Percentiles rank a stretch among this genome's conserved stretches.
These are phyloP conservation scores for Chalaropsis thielavioides DNA, from an alignment of 2,329 filamentous ascomycete genomes.

Conservation along the genomic window DNA sequence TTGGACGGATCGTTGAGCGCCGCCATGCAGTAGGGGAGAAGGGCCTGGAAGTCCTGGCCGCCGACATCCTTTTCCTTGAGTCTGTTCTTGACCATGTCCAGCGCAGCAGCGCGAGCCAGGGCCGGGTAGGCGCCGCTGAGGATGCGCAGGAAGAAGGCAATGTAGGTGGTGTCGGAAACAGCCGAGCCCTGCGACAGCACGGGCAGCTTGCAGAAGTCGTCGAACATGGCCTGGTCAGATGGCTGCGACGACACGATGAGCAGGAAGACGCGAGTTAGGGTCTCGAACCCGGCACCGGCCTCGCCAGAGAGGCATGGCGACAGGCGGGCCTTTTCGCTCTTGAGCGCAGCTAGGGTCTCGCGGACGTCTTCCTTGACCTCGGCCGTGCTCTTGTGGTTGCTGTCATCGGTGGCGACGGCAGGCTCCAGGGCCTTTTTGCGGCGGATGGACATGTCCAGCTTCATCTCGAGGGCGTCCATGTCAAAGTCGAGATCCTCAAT, in stretches of 20 bases:
- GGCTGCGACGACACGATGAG: slow-evolving; percentile 34
- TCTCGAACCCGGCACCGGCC: slow-evolving; percentile 39
- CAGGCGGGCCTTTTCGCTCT: slow-evolving; percentile 26
- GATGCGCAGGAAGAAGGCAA: slow-evolving; percentile 61
- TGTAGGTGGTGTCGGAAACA: slow-evolving; percentile 48
- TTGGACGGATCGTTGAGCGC: slow-evolving; percentile 63
- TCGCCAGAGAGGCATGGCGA: slow-evolving; percentile 39
- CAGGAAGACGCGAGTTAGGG: slow-evolving; percentile 45
- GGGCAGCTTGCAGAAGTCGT: slow-evolving; percentile 39
- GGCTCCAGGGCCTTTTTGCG: slow-evolving; percentile 37
- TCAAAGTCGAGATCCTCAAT: slow-evolving; percentile 55
- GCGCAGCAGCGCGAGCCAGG: slow-evolving; percentile 51
- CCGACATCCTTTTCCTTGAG: slow-evolving; percentile 37
- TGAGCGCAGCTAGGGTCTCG: slow-evolving; percentile 28
- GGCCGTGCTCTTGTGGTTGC: slow-evolving; percentile 34
- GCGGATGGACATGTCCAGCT: slow-evolving; percentile 55
- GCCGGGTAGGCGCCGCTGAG: slow-evolving; percentile 60
- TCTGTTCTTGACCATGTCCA: slow-evolving; percentile 47
- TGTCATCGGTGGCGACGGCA: slow-evolving; percentile 33
- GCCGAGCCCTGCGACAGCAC: slow-evolving; percentile 41
- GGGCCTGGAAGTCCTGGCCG: slow-evolving; percentile 54
- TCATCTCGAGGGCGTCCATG: slow-evolving; percentile 60
- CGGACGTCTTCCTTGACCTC: slow-evolving; percentile 27
- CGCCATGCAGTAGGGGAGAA: slow-evolving; percentile 68
- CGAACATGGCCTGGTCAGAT: slow-evolving; percentile 28